Evolutionary conservation across 306 rosid genomes (phyloP), one percentile per base, ranked within the genome.

Genomic region (Cotoneaster glaucophyllus): DNA sequence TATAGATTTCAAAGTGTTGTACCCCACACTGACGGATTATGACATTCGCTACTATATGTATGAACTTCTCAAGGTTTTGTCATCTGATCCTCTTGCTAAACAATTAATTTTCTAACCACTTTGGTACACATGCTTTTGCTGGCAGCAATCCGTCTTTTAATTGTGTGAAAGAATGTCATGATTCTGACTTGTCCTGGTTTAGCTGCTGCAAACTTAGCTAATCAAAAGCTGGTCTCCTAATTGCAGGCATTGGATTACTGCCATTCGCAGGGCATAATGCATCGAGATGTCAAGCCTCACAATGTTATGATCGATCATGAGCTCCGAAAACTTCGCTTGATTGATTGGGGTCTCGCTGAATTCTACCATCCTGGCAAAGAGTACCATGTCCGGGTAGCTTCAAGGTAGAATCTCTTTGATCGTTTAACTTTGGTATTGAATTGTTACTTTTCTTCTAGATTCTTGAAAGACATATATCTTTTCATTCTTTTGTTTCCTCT

Each of bases 331-430:
- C 88, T 85, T 79, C 82, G 82, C 77, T 67, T 85, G 82, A 85
- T 85, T 59, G 88, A 85, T 61, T 82, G 86, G 84, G 88, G 88
- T 80, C 86, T 85, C 64, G 86, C 88, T 34, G 86, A 85, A 77
- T 82, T 85, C 41, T 85, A 85, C 74, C 88, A 85, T 82, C 88
- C 82, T 72, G 88, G 86, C 34, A 85, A 82, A 44, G 86, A 85
- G 59, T 85, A 79, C 77, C 82, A 85, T 64, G 88, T 85, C 15
- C 84, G 88, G 12, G 86, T 85, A 29, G 88, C 88, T 21, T 85
- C 88, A 41, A 85, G 88, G 88, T 72, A 67, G 53, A 53, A 37
- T 45, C 22, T 43, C 32, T 18, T 44, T 31, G 62, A 54, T 29
- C 69, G 22, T 34, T 63, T 62, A 31, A 48, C 17, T 21, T 78